Evolutionary conservation across 2,329 filamentous ascomycete genomes (phyloP), one percentile per base, ranked within the genome.

Genomic region (Dothistroma pini): DNA sequence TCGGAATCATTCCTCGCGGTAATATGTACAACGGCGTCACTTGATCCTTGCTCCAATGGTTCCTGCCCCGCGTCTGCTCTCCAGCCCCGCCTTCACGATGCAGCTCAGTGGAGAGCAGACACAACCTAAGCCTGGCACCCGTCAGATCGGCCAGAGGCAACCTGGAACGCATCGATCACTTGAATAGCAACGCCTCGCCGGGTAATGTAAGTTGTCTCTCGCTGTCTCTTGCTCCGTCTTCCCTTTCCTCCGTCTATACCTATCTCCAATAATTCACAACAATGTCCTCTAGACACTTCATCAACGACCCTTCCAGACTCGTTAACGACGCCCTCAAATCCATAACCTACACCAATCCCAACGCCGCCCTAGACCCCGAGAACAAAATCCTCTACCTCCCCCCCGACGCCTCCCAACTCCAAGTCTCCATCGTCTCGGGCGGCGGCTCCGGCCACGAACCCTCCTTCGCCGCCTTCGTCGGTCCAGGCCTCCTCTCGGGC

Each of bases 371-470:
- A 68, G 92, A 97, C 74, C 76, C 79, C 32, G 80, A 86, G 56
- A 89, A 96, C 79, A 97, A 96, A 76, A 89, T 96, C 70, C 78
- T 96, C 71, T 96, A 95, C 79, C 84, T 85, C 59, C 84, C 89
- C 19, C 88, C 86, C 22, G 75, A 77, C 62, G 67, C 80, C n/a
- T 73, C 72, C 32, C 72, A 77, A 32, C 74, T 81, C 16, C 75
- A 90, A 71, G 91, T 96, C 50, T 90, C 90, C 59, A 83, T 97
- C 71, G 82, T 97, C 68, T 93, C 90, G 1, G 93, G 93, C 65
- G 93, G 93, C 66, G 93, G 93, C 58, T 90, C 88, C 21, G 93
- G 93, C 68, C 93, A 97, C 73, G 93, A 97, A 74, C 93, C 93
- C 25, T 90, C 88, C 62, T 96, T 96, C 74, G 86, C 88, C 1